A percentile compares a stretch with the other conserved stretches of the same genome.
Conservation (phyloP, 441 rosid species). For the Pelargonium citronellum region DNA sequence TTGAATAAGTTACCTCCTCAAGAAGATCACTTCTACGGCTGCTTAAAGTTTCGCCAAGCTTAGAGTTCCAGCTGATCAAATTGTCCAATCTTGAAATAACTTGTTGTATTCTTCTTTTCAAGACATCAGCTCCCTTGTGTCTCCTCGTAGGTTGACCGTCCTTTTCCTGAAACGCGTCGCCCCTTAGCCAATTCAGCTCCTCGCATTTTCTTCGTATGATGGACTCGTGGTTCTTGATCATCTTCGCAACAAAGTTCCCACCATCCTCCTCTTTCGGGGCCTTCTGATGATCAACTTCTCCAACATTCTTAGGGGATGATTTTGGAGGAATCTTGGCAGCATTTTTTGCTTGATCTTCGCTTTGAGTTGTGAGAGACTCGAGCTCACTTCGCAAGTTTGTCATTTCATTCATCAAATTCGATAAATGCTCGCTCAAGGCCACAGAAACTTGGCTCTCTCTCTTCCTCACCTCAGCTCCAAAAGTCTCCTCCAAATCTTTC, state of each 20-base stretch:
- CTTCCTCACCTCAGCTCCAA: conserved; percentile 30
- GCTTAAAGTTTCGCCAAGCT: conserved; percentile 22
- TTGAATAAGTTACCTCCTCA: conserved; percentile 14
- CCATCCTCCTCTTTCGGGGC: conserved; percentile 24
- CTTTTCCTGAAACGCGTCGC: conserved; percentile 26
- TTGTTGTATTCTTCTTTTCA: conserved; percentile 36
- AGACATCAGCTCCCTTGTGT: conserved; percentile 27
- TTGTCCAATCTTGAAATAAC: conserved; percentile 36
- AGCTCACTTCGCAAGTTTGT: conserved; percentile 37
- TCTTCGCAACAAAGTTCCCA: conserved; percentile 39
- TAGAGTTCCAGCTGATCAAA: conserved; percentile 32
- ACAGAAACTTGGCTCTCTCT: conserved; percentile 31
- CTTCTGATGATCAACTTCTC: conserved; percentile 11
- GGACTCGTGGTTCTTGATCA: conserved; percentile 61
- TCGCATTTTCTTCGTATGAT: conserved; percentile 44
- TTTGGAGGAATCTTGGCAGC: not conserved
- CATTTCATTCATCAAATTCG: conserved; percentile 33
- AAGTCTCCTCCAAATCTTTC: conserved; percentile 35
- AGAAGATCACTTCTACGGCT: conserved; percentile 15
- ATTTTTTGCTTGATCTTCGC: conserved; percentile 18
- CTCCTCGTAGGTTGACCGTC: conserved; percentile 21
- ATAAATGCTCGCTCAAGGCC: conserved; percentile 35
- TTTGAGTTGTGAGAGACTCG: conserved; percentile 28
- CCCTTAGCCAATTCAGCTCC: conserved; percentile 28
- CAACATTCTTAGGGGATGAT: conserved; percentile 9